Base-by-base conservation (phyloP, 2,329 filamentous ascomycete species). In the Aspergillus felis region DNA sequence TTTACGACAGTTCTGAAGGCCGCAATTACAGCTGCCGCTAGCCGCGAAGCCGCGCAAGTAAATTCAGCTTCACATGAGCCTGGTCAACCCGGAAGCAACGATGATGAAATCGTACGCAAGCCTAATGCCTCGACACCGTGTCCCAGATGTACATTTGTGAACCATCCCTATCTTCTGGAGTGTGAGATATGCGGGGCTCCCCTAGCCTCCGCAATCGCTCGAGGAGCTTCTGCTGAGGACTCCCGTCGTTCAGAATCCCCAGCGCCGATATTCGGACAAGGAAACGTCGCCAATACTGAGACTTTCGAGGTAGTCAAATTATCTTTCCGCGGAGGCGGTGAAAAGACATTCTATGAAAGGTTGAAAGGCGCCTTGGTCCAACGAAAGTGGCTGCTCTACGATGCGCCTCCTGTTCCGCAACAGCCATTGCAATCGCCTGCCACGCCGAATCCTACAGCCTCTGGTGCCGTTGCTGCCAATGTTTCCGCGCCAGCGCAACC, bases 101-200 rank as follows among this genome's bases (percentile, higher is more conserved):
- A 52, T 12, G 14, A 49, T n/a, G 51, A 24, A 44, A 25, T 27
- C 4, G 20, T 54, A 7, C 22, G 58, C 28, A 51, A 61, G 46
- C 50, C 49, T 28, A 54, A 53, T 29, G 62, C 56, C 29, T 67
- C 67, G 10, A 70, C 76, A 47, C 69, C 75, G 54, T 99, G 94
- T 68, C 90, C 91, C 7, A 82, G 94, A 60, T 99, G 94, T 71
- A 99, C 94, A 1, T 97, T 97, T 68, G 82, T 88, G 42, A 99
- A 99, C 65, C 91, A 97, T 69, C 91, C 92, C 1, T 96, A 91
- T 3, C 77, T 99, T 12, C 76, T 86, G 12, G 85, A 87, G 4
- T 99, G 94, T 68, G 94, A 99, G 74, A 92, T 99, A 53, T 99
- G 94, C 68, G 91, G 91, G 12, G 90, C 88, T 0, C 83, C 91